Base-by-base conservation (phyloP, 2,329 filamentous ascomycete genomes). In the Cladosporium sphaerospermum region DNA sequence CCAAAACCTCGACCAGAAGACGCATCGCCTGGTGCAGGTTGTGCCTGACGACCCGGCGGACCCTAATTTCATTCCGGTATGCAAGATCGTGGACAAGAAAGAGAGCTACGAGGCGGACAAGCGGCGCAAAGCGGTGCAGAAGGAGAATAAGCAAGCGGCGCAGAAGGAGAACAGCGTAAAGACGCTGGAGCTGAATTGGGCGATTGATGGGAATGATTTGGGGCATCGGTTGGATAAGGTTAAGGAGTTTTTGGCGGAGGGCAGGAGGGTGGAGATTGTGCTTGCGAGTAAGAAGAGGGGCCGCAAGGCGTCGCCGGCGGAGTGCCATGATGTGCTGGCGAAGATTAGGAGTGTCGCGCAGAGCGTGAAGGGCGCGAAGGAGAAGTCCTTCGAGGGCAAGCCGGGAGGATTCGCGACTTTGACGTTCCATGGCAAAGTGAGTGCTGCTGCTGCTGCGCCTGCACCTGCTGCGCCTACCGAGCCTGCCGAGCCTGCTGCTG, bases 181-280 rank as follows among this genome's bases (percentile, higher is more conserved):
- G 73, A 85, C 85, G 65, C 69, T 96, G n/a, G 91, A 96, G 72
- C 62, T 97, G 62, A 92, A 89, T 69, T 97, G 91, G 91, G 84
- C 85, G 33, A 95, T 95, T 63, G 84, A 83, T 56, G 65, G 70
- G 10, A 80, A 92, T 65, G 91, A 96, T 73, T 69, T 96, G 49
- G 72, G 72, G n/a, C 84, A 88, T 67, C 81, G 85, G 65, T 67
- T 93, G 68, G 79, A 79, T 63, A 81, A 83, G 71, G 68, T 92
- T 62, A 71, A 71, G 56, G 76, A 73, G 51, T 96, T 96, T 66
- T 66, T 96, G 65, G 73, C 68, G 8, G 88, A 89, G 68, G 90
- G 90, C 1, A 78, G 80, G 66, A 83, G 78, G 65, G 89, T 96
- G 16, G 85, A 93, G 66, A 65, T 96, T 9, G 63, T 85, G 50